Base-by-base conservation (phyloP, 2,329 filamentous ascomycete species). In the Allantophomopsis lycopodina region DNA sequence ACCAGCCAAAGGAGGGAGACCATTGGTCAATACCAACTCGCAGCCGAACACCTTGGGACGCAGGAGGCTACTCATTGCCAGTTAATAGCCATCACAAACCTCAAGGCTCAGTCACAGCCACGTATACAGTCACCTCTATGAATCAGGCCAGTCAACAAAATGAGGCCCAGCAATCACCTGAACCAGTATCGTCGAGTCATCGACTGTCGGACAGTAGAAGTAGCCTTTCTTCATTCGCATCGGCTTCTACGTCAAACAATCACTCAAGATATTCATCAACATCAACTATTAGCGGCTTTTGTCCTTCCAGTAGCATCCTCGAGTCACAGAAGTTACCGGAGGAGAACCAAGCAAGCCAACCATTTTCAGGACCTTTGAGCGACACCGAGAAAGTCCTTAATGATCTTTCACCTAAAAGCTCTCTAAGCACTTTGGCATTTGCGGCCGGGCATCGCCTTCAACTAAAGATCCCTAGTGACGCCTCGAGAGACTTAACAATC, bases 31-130 rank as follows among this genome's bases (percentile, higher is more conserved):
- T 42, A 15, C 41, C 36, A 14, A 42, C 46, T n/a, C 43, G 50
- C 31, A 57, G 46, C 46, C 47, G 55, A 37, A 58, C 52, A 8
- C 55, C 55, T 33, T 58, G 55, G 55, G 55, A 58, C 43, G 55
- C 55, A 15, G 55, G 52, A 39, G 55, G 55, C 33, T 58, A 58
- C 48, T 51, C 55, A 42, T 43, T 58, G 34, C 55, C 54, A 7
- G 48, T 57, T 23, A 52, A 53, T 36, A 50, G 46, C 21, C 38
- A 37, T n/a, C 23, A 28, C 23, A 28, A 28, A 8, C 23, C 23
- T 28, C 23, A 28, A 28, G 23, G 23, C 8, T 28, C 23, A 10
- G 23, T 28, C 23, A 28, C 23, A 28, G 23, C 28, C 38, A 16
- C 15, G 35, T 30, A 40, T 32, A 31, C 40, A 40, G 14, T 42